These are phyloP conservation scores for Fomitopsis pinicola DNA, from an alignment of 1,284 basidiomycete genomes.

Conservation along the genomic window DNA sequence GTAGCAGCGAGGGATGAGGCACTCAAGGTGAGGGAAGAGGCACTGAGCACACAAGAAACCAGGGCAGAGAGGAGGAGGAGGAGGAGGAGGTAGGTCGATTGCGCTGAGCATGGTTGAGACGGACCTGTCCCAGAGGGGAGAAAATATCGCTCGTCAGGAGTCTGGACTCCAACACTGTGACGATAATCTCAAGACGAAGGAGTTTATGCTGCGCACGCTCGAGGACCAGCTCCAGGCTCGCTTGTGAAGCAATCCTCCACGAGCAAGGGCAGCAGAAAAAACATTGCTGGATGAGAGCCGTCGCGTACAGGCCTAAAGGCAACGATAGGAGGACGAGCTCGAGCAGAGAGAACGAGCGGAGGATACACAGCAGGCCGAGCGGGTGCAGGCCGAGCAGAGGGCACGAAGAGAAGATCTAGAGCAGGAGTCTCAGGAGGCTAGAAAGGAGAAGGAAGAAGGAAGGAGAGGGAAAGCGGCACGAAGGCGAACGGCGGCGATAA, in stretches of 20 bases:
- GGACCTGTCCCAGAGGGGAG: not conserved
- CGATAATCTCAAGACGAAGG: not conserved
- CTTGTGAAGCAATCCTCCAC: too few relatives aligned
- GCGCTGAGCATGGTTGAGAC: not conserved
- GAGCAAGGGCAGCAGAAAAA: too few relatives aligned
- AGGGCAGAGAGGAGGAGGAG: not conserved
- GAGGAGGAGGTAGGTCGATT: not conserved
- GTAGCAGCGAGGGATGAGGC: not conserved
- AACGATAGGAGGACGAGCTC: not conserved
- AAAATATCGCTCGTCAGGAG: not conserved
- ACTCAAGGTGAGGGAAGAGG: not conserved
- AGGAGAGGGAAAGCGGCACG: slow-evolving; percentile 20
- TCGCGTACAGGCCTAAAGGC: not conserved
- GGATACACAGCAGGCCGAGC: not conserved
- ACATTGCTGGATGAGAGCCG: not conserved
- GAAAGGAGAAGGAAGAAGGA: slow-evolving; percentile 22
- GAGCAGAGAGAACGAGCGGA: not conserved
- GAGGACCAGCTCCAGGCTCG: not conserved
- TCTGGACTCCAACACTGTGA: not conserved
- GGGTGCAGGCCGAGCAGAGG: not conserved
- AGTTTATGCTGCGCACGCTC: not conserved
- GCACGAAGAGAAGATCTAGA: not conserved
- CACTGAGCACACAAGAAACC: not conserved
- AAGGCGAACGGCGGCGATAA: slow-evolving; percentile 13
- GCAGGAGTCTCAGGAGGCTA: slow-evolving; percentile 10